Evolutionary conservation across 1,284 basidiomycete species (phyloP).

Genomic region (Pascua sp.): DNA sequence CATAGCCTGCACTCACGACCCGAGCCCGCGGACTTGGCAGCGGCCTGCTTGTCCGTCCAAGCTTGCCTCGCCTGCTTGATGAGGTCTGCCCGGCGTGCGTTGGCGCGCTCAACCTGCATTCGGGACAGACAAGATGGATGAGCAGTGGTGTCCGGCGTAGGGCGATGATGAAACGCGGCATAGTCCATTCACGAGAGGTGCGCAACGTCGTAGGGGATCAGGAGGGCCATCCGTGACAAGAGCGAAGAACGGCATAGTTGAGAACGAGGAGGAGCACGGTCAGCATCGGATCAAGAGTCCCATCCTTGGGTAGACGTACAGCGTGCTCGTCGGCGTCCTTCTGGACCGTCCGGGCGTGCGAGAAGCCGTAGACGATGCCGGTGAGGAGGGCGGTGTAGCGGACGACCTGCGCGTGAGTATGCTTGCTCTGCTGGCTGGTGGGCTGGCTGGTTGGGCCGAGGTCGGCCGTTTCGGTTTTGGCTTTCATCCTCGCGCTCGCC

Average conservation of each 20-base stretch:
- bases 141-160: neutral
- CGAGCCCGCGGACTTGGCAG: conserved; percentile 26
- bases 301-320: conserved; percentile 25
- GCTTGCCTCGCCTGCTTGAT: conserved; percentile 85
- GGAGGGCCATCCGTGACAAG: no score
- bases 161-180: neutral
- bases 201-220: neutral
- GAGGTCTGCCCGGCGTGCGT: conserved; percentile 64
- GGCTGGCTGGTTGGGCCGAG: neutral
- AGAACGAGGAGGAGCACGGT: neutral
- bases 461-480: neutral
- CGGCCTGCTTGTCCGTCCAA: conserved; percentile 72
- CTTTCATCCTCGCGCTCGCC: neutral
- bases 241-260: no score
- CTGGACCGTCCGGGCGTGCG: conserved; percentile 87
- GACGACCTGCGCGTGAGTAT: conserved; percentile 67
- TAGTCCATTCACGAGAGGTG: neutral
- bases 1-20: conserved; percentile 10
- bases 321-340: conserved; percentile 63
- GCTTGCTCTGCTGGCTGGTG: no score
- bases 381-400: conserved; percentile 88
- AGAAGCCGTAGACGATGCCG: conserved; percentile 88
- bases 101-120: conserved; percentile 22
- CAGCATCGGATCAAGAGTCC: neutral
- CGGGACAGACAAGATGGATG: neutral